Conservation (phyloP, 1,284 basidiomycete species). For the Puccinia novopanici region DNA sequence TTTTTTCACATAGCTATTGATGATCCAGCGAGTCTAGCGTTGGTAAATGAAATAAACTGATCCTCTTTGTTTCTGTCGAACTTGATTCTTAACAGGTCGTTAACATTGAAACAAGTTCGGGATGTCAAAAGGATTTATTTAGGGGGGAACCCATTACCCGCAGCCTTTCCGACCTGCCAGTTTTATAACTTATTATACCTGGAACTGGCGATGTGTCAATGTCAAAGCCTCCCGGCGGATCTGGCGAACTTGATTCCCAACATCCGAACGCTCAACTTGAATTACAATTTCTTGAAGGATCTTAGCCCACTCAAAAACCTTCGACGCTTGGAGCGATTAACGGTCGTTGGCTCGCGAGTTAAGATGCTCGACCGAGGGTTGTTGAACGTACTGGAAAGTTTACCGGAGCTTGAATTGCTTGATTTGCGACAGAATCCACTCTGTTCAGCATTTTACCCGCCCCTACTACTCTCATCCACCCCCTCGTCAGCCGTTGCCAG, state of each 20-base stretch:
- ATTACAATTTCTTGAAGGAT: conserved; percentile 83
- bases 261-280: conserved; percentile 86
- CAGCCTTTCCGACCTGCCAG: conserved; percentile 65
- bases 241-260: conserved; percentile 76
- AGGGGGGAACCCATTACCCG: conserved; percentile 65
- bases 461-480: conserved; percentile 69
- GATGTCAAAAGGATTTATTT: conserved; percentile 91
- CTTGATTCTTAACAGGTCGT: conserved; percentile 52
- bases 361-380: conserved; percentile 68
- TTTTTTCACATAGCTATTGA: not conserved
- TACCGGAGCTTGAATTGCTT: conserved; percentile 77
- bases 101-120: conserved; percentile 73
- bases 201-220: conserved; percentile 85
- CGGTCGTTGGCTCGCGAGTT: conserved; percentile 79
- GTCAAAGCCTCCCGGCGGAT: conserved; percentile 72
- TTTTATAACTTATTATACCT: conserved; percentile 89
- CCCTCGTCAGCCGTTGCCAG: conserved; percentile 66
- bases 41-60: conserved; percentile 20
- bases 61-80: not conserved
- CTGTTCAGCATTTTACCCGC: conserved; percentile 89
- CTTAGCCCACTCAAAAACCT: conserved; percentile 74
- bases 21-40: conserved; percentile 12
- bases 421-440: conserved; percentile 94
- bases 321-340: conserved; percentile 74
- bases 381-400: conserved; percentile 70